A percentile compares a stretch with the other conserved stretches of the same genome.
These are phyloP conservation scores for Teratosphaeria nubilosa DNA, from an alignment of 2,329 filamentous ascomycete genomes.

Conservation along the genomic window DNA sequence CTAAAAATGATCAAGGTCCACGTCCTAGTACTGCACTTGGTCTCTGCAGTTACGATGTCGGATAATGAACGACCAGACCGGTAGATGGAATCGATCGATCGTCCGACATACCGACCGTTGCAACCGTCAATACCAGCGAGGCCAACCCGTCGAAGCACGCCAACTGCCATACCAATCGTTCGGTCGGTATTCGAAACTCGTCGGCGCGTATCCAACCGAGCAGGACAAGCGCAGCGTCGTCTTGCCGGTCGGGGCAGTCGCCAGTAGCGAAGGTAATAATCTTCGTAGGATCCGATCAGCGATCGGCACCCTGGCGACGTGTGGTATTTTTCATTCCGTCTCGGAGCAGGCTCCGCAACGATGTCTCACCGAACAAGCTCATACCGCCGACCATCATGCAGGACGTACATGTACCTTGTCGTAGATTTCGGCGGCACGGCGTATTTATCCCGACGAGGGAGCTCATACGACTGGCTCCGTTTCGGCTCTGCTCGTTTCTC, in stretches of 20 bases:
- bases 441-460: background rate
- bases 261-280: background rate
- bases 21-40: too few species aligned
- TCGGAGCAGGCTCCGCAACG: background rate
- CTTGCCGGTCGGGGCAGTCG: background rate
- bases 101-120: background rate
- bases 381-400: background rate
- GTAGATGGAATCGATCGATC: background rate
- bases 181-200: background rate
- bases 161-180: background rate
- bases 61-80: too few species aligned
- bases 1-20: too few species aligned
- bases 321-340: background rate
- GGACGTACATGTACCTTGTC: background rate
- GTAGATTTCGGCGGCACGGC: background rate
- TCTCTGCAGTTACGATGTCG: too few species aligned
- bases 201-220: background rate
- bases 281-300: background rate
- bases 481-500: background rate
- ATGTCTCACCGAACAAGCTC: background rate
- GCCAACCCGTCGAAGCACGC: background rate
- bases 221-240: background rate
- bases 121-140: background rate
- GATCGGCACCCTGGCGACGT: background rate
- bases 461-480: background rate